Base-by-base conservation (phyloP, 176 grass and related monocot genomes). In the Cymbopogon citratus region DNA sequence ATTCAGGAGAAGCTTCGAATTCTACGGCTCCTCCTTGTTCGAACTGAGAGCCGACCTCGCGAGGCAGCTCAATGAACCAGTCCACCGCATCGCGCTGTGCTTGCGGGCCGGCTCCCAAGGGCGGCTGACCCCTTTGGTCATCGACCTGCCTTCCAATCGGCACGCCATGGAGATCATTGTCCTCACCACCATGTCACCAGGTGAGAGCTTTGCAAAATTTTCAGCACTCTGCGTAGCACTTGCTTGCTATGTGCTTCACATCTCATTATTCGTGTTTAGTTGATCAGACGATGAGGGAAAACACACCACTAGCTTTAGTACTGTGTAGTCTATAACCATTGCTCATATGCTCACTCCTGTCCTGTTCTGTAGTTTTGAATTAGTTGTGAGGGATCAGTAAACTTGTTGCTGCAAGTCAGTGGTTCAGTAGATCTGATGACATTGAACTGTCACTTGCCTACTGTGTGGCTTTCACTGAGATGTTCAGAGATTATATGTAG, bases 61-160 rank as follows among this genome's bases (percentile, higher is more conserved):
- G 3, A 10, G 5, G 23, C 43, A 3, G 35, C 66, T 41, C 23
- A 24, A 24, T 44, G 6, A 16, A 28, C 2, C 2, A 19, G 9
- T n/a, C 52, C 7, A 23, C 9, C 9, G 21, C 21, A 57, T 64
- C 67, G 51, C 14, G 41, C 61, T 85, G 41, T 85, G 76, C 18
- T 16, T 85, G 56, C 29, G 54, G 26, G 54, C 75, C 0, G 75
- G 83, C 23, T 29, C 21, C n/a, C 21, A 31, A 3, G 84, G 84
- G 13, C 44, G 43, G 76, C 31, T 41, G 23, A 85, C 54, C 23
- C 83, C 75, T 72, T 67, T 85, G 11, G 40, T 39, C 54, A 35
- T 38, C 29, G 41, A 85, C 56, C 54, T 85, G 41, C 75, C 83
- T 45, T 28, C 21, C 14, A 5, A 24, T 11, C 28, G n/a, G 5